Evolutionary conservation across 2,329 filamentous ascomycete species (phyloP).

Genomic region (Beauveria sp.): DNA sequence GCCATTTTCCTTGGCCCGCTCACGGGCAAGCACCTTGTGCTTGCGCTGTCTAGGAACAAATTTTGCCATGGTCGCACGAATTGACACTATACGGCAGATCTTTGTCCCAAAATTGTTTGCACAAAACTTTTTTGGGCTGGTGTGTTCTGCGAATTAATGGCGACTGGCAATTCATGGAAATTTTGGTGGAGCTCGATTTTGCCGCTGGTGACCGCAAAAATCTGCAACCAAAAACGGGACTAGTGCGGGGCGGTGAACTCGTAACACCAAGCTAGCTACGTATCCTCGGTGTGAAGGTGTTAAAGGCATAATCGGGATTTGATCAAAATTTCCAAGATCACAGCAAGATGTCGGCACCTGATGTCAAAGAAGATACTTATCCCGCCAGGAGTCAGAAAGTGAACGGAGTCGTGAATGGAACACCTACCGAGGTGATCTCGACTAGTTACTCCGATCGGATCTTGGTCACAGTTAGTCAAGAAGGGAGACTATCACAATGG

Average conservation of each 20-base stretch:
- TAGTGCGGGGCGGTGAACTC: conserved; percentile 28
- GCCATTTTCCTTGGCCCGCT: conserved; percentile 40
- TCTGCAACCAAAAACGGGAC: conserved; percentile 19
- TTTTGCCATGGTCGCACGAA: conserved; percentile 37
- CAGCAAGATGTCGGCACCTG: conserved; percentile 30
- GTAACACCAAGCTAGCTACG: neutral
- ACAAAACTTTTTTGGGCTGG: neutral
- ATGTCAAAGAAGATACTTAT: conserved; percentile 50
- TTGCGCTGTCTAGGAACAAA: conserved; percentile 60
- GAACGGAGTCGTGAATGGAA: conserved; percentile 55
- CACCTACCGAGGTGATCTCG: conserved; percentile 63
- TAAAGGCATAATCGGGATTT: conserved; percentile 11
- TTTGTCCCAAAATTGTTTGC: neutral
- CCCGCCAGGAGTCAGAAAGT: conserved; percentile 56
- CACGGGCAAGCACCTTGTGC: conserved; percentile 60
- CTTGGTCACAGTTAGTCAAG: conserved; percentile 79
- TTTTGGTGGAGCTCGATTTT: conserved; percentile 28
- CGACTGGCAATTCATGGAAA: conserved; percentile 20
- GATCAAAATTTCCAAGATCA: neutral
- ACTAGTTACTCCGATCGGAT: conserved; percentile 85
- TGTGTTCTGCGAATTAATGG: neutral
- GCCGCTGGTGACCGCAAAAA: conserved; percentile 29
- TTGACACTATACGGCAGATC: neutral
- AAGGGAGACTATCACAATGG: conserved; percentile 85
- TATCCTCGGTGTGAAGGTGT: conserved; percentile 12